phyloP scores from a whole-genome alignment of 139 green algal species.

The Haematococcus sp. region DNA sequence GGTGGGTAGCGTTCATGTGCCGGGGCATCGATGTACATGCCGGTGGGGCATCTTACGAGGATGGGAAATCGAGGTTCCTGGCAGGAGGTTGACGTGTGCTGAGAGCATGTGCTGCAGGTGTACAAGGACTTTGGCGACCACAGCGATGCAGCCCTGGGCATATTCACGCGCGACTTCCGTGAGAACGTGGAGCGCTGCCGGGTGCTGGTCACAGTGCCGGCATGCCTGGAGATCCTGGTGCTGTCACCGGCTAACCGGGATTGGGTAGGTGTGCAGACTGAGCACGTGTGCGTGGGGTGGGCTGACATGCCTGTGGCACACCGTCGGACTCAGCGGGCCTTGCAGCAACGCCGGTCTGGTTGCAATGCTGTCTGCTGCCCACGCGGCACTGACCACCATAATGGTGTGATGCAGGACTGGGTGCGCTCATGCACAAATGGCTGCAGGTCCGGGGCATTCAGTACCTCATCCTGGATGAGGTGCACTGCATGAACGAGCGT shows the following conservation, averaged over 20 bases:
- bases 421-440: constrained; percentile 14
- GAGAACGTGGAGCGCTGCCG: constrained; percentile 26
- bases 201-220: constrained; percentile 54
- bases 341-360: too few relatives aligned
- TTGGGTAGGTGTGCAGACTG: constrained; percentile 15
- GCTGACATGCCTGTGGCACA: not conserved
- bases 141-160: constrained; percentile 9
- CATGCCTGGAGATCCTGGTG: constrained; percentile 56
- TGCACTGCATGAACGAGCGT: constrained; percentile 52
- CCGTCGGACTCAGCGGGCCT: too few relatives aligned
- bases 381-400: too few relatives aligned
- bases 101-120: too few relatives aligned
- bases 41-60: too few relatives aligned
- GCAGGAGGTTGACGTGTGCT: too few relatives aligned
- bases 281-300: not conserved
- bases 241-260: constrained; percentile 29
- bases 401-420: too few relatives aligned
- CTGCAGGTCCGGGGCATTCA: constrained; percentile 20
- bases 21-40: too few relatives aligned
- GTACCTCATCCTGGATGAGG: constrained; percentile 57
- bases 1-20: constrained; percentile 24
- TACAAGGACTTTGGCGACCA: constrained; percentile 43
- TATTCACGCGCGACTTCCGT: constrained; percentile 54
- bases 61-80: too few relatives aligned
- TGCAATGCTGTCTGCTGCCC: too few relatives aligned